Base-by-base conservation (phyloP, 1,284 basidiomycete species). In the Exobasidium rhododendri region DNA sequence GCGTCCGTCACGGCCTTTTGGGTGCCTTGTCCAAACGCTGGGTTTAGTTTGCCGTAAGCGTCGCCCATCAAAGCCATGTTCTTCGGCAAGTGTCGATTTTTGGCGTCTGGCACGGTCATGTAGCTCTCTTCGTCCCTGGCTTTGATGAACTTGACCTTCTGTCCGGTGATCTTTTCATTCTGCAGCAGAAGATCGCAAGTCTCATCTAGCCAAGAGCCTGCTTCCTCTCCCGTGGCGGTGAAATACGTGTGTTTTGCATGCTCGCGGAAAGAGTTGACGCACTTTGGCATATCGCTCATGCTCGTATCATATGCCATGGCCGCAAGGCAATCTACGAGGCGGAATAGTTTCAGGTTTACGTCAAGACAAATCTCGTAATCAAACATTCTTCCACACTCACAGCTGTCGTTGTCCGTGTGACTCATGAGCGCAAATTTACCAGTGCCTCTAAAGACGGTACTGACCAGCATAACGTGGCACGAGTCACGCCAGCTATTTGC, bases 1-100 rank as follows among this genome's bases (percentile, higher is more conserved):
- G 14, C 14, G 43, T 44, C 43, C 43, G n/a, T 44, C 43, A 44
- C 22, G 43, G 49, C 49, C 20, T 51, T 51, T 51, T 51, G 20
- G 13, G 10, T 10, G 20, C 49, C 49, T 29, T 51, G 49, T 11
- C 49, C 49, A 51, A 51, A 51, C 20, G 49, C 49, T 29, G 49
- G 49, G 20, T 51, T 51, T 20, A 51, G 20, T 29, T 51, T 51
- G 49, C 49, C 11, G 20, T 11, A 51, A 13, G 10, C 13, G 20
- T 51, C 49, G 20, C 49, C 49, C 13, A 51, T 10, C 11, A 51
- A 22, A 22, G 24, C 20, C 20, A 51, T 20, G 20, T 51, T 51
- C 13, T 11, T 10, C 20, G 49, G 49, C 20, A 51, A 29, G 11
- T 22, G n/a, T 11, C 20, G 10, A 29, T 51, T 10, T 20, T 10